Evolutionary conservation across 495 filamentous ascomycete genomes (phyloP).

Genomic region (Aspergillus saccharolyticus): DNA sequence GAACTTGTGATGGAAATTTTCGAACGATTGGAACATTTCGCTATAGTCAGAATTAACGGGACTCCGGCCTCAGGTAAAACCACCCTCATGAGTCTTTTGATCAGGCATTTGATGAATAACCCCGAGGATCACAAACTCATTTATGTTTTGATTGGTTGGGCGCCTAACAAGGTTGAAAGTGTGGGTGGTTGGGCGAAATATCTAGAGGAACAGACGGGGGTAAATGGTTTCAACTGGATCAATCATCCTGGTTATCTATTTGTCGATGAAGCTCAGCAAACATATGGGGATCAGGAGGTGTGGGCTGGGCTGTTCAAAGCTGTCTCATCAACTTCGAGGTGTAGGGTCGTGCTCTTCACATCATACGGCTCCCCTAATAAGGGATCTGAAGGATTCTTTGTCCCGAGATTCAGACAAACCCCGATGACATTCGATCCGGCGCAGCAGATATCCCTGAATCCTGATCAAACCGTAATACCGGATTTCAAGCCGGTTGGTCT

Average conservation of each 20-base stretch:
- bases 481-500: conserved; percentile 14
- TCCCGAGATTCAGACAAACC: conserved; percentile 1
- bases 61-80: conserved; percentile 18
- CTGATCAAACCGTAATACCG: conserved; percentile 1
- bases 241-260: conserved; percentile 15
- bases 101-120: conserved; percentile 12
- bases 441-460: conserved; percentile 16
- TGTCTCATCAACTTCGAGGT: conserved; percentile 2
- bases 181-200: too few relatives aligned
- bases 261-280: conserved; percentile 15
- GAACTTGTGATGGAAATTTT: too few relatives aligned
- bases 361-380: conserved; percentile 16
- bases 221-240: conserved; percentile 7
- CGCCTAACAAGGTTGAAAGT: not conserved
- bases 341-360: conserved; percentile 14
- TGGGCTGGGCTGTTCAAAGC: conserved; percentile 16
- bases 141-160: conserved; percentile 10
- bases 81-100: conserved; percentile 11
- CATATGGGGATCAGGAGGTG: conserved; percentile 12
- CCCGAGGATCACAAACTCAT: conserved; percentile 6
- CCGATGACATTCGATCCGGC: conserved; percentile 9
- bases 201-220: too few relatives aligned
- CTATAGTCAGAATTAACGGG: conserved; percentile 6
- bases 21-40: too few relatives aligned
- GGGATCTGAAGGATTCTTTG: too few relatives aligned